A percentile compares a stretch with the other conserved stretches of the same genome.
phyloP scores from a whole-genome alignment of 805 yeast species.

The Yamadazyma takamatsuzukensis region DNA sequence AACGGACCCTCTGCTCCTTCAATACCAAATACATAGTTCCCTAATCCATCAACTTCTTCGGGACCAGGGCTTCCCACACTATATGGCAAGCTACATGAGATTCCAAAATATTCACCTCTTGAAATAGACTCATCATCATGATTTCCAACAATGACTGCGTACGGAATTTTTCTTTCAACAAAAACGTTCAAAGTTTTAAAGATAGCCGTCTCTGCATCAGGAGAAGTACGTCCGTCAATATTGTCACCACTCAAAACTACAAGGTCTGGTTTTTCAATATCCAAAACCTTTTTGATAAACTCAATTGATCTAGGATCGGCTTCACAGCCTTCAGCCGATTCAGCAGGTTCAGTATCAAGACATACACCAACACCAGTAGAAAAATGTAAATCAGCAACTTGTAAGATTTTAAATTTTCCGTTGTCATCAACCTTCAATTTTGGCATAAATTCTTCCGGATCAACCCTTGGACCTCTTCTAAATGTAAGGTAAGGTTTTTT shows the following conservation, averaged over 20 bases:
- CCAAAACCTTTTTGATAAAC: slow-evolving; percentile 60
- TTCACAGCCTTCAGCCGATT: slow-evolving; percentile 48
- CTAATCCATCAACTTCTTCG: slow-evolving; percentile 65
- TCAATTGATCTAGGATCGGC: slow-evolving; percentile 71
- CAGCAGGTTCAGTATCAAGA: slow-evolving; percentile 61
- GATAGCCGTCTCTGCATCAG: slow-evolving; percentile 75
- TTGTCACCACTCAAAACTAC: slow-evolving; percentile 90
- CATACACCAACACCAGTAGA: slow-evolving; percentile 77
- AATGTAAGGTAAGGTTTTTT: slow-evolving; percentile 23
- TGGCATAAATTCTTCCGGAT: slow-evolving; percentile 19
- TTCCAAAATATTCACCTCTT: slow-evolving; percentile 58
- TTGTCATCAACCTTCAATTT: slow-evolving; percentile 30
- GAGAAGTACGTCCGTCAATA: slow-evolving; percentile 69
- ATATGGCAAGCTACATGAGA: too few relatives aligned
- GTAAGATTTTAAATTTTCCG: slow-evolving; percentile 69
- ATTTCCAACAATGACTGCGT: slow-evolving; percentile 81
- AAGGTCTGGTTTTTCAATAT: slow-evolving; percentile 73
- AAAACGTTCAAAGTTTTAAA: slow-evolving; percentile 70
- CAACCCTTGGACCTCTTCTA: slow-evolving; percentile 26
- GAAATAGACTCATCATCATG: slow-evolving; percentile 79
- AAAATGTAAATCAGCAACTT: slow-evolving; percentile 85
- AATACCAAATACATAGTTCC: slow-evolving; percentile 53
- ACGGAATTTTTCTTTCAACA: slow-evolving; percentile 65
- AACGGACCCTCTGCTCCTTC: too few relatives aligned
- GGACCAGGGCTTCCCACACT: slow-evolving; percentile 62